phyloP scores from a whole-genome alignment of 2,329 filamentous ascomycete genomes.

The Colletotrichum gigasporum region DNA sequence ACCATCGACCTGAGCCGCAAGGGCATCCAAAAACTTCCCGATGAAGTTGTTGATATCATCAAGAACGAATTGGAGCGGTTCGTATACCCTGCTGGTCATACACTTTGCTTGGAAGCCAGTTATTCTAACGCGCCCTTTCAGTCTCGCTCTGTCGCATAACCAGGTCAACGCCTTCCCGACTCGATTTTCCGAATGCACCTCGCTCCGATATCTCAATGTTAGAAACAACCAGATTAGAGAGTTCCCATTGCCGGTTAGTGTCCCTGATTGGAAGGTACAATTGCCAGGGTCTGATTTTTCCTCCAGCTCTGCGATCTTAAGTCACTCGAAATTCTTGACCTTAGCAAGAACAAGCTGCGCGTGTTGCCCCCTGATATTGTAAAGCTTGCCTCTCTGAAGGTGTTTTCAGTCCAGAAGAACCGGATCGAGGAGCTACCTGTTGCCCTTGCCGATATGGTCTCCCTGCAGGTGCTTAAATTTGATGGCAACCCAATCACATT shows the following conservation, averaged over 20 bases:
- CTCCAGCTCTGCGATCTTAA: constrained; percentile 83
- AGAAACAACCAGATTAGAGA: constrained; percentile 78
- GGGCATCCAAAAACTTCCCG: constrained; percentile 75
- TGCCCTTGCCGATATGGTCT: constrained; percentile 88
- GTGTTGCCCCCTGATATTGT: constrained; percentile 81
- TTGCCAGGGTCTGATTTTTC: constrained; percentile 34
- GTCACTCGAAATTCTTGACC: constrained; percentile 90
- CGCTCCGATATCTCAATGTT: constrained; percentile 82
- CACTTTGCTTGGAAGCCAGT: neutral
- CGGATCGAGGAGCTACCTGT: constrained; percentile 84
- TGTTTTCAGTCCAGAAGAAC: constrained; percentile 88
- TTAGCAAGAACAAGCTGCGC: constrained; percentile 87
- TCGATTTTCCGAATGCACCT: constrained; percentile 79
- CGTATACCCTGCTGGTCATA: constrained; percentile 35
- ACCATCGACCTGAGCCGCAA: constrained; percentile 83
- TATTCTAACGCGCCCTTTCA: constrained; percentile 44
- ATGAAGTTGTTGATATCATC: constrained; percentile 79
- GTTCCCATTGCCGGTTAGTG: constrained; percentile 64
- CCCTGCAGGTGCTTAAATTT: constrained; percentile 87
- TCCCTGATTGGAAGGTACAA: constrained; percentile 1
- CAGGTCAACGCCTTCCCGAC: constrained; percentile 74
- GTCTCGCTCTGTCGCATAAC: constrained; percentile 85
- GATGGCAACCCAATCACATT: constrained; percentile 84
- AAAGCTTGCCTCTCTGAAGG: constrained; percentile 85
- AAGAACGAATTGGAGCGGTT: constrained; percentile 79